Percentiles rank a stretch among this genome's conserved stretches.
phyloP scores from a whole-genome alignment of 2,329 filamentous ascomycete species.

The Colletotrichum cereale region DNA sequence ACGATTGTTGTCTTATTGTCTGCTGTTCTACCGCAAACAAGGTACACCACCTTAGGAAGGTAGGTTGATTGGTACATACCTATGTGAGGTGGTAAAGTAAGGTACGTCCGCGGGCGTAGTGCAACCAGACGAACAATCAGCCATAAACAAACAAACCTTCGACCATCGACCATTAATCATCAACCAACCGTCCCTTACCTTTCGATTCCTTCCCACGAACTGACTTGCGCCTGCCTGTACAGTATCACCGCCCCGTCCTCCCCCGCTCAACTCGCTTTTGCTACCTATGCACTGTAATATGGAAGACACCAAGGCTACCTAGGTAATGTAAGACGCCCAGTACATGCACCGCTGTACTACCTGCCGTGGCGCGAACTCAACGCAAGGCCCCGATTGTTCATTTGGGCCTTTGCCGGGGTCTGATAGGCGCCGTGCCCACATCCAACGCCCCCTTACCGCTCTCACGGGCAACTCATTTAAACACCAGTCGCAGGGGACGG shows the following conservation, averaged over 20 bases:
- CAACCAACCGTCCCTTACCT: background rate
- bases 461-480: conserved; percentile 35
- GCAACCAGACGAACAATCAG: background rate
- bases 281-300: no score
- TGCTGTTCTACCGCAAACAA: background rate
- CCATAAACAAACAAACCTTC: background rate
- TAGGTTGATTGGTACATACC: background rate
- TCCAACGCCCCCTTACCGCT: conserved; percentile 5
- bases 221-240: background rate
- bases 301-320: background rate
- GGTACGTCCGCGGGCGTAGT: background rate
- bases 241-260: background rate
- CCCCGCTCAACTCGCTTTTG: background rate
- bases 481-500: background rate
- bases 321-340: background rate
- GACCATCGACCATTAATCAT: background rate
- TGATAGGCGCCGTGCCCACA: conserved; percentile 9
- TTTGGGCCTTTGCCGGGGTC: conserved; percentile 23
- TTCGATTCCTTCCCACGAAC: background rate
- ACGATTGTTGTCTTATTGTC: background rate
- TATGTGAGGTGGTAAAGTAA: background rate
- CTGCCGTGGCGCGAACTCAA: conserved; percentile 23
- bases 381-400: conserved; percentile 31
- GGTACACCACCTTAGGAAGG: no score
- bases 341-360: background rate